Percentiles rank a stretch among this genome's conserved stretches.
These are phyloP conservation scores for Tetrapisispora pingtungensis DNA, from an alignment of 805 yeast species.

Conservation along the genomic window DNA sequence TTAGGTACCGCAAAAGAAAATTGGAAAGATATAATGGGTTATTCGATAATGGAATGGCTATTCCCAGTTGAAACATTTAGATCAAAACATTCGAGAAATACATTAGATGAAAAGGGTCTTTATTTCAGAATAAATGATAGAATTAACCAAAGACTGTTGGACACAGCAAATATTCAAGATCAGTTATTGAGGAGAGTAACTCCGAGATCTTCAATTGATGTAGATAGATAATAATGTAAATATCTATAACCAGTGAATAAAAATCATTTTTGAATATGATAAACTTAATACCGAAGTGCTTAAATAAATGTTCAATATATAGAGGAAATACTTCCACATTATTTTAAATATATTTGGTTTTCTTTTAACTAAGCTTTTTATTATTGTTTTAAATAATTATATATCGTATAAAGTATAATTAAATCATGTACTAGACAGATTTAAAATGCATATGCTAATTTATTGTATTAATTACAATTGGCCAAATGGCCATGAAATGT, in stretches of 20 bases:
- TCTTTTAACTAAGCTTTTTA: neutral
- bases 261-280: too few relatives aligned
- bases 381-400: neutral
- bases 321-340: too few relatives aligned
- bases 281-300: too few relatives aligned
- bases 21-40: slow-evolving; percentile 70
- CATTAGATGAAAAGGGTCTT: slow-evolving; percentile 37
- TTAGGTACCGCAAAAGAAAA: slow-evolving; percentile 50
- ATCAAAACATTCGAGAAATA: slow-evolving; percentile 21
- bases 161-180: slow-evolving; percentile 24
- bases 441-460: slow-evolving; percentile 1
- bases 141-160: slow-evolving; percentile 35
- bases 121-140: slow-evolving; percentile 32
- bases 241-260: too few relatives aligned
- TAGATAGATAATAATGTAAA: neutral
- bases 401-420: neutral
- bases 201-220: slow-evolving; percentile 23
- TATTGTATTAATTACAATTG: neutral
- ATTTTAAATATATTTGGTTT: too few relatives aligned
- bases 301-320: too few relatives aligned
- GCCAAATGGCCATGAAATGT: neutral
- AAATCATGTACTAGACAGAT: neutral
- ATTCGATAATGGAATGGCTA: slow-evolving; percentile 53
- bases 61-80: slow-evolving; percentile 40
- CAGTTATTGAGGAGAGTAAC: slow-evolving; percentile 24